Conservation (phyloP, 176 grass and related monocot species). For the Musa beccarii region DNA sequence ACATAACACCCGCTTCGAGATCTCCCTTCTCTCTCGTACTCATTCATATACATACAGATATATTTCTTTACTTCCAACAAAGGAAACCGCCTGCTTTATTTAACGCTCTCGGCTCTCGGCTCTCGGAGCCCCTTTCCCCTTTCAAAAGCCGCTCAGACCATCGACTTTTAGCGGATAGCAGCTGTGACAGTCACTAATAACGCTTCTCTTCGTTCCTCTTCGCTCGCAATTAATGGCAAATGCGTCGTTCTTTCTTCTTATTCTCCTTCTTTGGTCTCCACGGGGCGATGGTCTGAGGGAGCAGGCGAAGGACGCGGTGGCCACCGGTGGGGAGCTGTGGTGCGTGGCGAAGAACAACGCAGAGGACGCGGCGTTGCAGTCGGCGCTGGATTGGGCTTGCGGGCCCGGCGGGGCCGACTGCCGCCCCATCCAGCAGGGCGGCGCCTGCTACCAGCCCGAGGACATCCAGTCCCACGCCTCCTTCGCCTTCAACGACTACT, state of each 20-base stretch:
- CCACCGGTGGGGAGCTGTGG: slow-evolving; percentile 38
- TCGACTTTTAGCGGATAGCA: too few species aligned
- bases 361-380: slow-evolving; percentile 50
- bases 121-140: too few species aligned
- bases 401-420: slow-evolving; percentile 52
- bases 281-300: background rate
- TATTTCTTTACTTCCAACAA: background rate
- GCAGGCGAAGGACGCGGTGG: background rate
- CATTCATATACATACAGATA: slow-evolving; percentile 4
- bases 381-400: slow-evolving; percentile 62
- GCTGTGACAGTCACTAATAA: too few species aligned
- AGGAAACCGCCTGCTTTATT: too few species aligned
- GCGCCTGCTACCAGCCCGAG: slow-evolving; percentile 44
- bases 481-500: slow-evolving; percentile 76
- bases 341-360: slow-evolving; percentile 81
- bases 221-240: background rate
- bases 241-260: background rate
- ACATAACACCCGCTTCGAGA: slow-evolving; percentile 11
- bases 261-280: background rate
- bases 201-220: too few species aligned
- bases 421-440: slow-evolving; percentile 50
- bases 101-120: too few species aligned
- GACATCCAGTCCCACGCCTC: slow-evolving; percentile 54
- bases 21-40: background rate
- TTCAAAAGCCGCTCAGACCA: too few species aligned